These are phyloP conservation scores for Leccinum subgranulosum DNA, from an alignment of 768 basidiomycete species.

Conservation along the genomic window DNA sequence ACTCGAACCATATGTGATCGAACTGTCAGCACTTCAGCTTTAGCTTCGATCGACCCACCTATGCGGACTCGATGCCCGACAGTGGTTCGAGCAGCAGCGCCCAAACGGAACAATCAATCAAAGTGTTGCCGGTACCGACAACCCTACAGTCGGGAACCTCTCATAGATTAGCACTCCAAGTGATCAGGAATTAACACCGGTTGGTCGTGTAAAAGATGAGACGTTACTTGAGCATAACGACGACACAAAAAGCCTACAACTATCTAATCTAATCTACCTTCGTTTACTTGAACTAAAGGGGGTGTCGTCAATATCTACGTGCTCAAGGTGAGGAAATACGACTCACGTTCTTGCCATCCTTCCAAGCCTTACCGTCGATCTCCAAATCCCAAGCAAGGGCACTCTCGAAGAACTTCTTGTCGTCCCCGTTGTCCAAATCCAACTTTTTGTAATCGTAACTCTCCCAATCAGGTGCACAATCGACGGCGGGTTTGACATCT, in stretches of 20 bases:
- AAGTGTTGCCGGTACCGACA: neutral
- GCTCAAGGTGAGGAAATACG: neutral
- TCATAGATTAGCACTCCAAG: too few species aligned
- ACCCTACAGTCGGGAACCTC: too few species aligned
- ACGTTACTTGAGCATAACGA: constrained; percentile 2
- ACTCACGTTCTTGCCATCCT: constrained; percentile 86
- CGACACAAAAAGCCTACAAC: constrained; percentile 21
- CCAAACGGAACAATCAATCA: neutral
- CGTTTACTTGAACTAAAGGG: constrained; percentile 22
- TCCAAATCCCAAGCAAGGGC: constrained; percentile 93
- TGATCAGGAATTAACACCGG: neutral
- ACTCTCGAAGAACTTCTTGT: constrained; percentile 90
- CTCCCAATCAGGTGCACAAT: constrained; percentile 89
- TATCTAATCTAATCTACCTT: constrained; percentile 16
- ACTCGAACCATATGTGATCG: too few species aligned
- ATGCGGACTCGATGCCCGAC: neutral
- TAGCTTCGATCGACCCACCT: too few species aligned
- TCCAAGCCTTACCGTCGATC: constrained; percentile 87
- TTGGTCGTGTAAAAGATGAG: neutral
- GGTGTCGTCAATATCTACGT: constrained; percentile 3
- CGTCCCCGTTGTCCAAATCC: constrained; percentile 65
- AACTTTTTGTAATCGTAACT: constrained; percentile 79
- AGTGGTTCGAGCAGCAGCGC: neutral
- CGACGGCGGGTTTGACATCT: constrained; percentile 65
- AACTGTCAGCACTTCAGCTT: too few species aligned